Evolutionary conservation across 2,329 filamentous ascomycete genomes (phyloP), one percentile per base, ranked within the genome.

Genomic region (Zymoseptoria pseudotritici): DNA sequence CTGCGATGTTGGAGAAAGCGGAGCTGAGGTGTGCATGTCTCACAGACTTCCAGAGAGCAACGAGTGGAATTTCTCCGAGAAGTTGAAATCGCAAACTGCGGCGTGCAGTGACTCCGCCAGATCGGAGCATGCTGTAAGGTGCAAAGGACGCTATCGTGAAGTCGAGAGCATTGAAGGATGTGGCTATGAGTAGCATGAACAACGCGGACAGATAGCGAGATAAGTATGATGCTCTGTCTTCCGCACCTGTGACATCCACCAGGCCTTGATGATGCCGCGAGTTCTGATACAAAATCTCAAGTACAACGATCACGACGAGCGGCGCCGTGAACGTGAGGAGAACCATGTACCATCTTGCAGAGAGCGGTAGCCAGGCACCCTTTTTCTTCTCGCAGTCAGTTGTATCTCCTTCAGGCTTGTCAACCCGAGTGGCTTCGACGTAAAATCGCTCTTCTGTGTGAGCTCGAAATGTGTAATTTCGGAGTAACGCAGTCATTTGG

Each of bases 161-260:
- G 24, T 59, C 57, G n/a, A 59, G 57, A 17, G 22, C n/a, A 26
- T 56, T 56, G 57, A 55, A 59, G 22, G 19, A 26, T 31, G 57
- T 56, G 10, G 57, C 52, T 10, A 59, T 26, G 6, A 55, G 31
- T n/a, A 59, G 22, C 52, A 56, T 56, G 10, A 55, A 21, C 4
- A 59, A 22, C 3, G 57, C 57, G 17, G 57, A 55, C 9, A 55
- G 21, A 17, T 55, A 55, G 42, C 46, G 57, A 13, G 57, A 56
- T 13, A 59, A 11, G 22, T 55, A 51, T n/a, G 53, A 50, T 7
- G 57, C 53, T 19, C 20, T 21, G 4, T 56, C 49, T 19, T 59
- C 57, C 9, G 11, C 20, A 4, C 57, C 57, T 22, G 57, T 55
- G 42, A 59, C 26, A 22, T 59, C 57, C 36, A n/a, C 53, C 21